Percentiles rank a stretch among this genome's conserved stretches.
These are phyloP conservation scores for Strigomonas galati DNA, from an alignment of 208 protist species.

Conservation along the genomic window DNA sequence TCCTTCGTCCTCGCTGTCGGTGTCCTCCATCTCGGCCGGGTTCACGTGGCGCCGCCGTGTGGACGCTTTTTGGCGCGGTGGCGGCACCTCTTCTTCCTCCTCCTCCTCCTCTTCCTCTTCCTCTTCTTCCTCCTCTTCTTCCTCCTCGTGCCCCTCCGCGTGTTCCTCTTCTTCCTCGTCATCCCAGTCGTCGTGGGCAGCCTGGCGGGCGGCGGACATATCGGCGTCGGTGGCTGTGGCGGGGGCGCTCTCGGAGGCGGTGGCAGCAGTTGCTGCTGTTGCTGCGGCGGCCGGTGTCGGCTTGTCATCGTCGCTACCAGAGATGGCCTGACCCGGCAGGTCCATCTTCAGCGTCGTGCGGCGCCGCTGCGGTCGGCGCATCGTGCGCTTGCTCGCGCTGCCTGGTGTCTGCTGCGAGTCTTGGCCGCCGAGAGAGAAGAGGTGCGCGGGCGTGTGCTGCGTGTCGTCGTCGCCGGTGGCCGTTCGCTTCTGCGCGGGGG, in stretches of 20 bases:
- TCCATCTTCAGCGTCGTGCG: background rate
- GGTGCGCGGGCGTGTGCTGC: background rate
- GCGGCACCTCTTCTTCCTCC: constrained; percentile 5
- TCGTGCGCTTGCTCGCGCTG: background rate
- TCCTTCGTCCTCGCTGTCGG: background rate
- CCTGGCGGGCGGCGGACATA: background rate
- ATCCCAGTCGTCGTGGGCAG: constrained; percentile 20
- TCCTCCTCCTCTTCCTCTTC: constrained; percentile 10
- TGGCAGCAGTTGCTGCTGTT: too few relatives aligned
- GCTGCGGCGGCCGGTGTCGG: too few relatives aligned
- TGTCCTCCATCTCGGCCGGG: background rate
- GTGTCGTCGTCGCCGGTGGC: background rate
- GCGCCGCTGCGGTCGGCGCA: background rate
- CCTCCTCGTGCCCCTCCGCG: constrained; percentile 17
- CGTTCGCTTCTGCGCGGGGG: background rate
- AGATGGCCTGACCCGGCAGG: background rate
- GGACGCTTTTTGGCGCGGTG: background rate
- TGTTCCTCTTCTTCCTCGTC: constrained; percentile 24
- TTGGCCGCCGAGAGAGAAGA: background rate
- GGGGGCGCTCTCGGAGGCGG: background rate
- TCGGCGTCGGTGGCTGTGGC: background rate
- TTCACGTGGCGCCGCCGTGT: background rate
- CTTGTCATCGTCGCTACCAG: background rate
- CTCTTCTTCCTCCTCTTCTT: constrained; percentile 7
- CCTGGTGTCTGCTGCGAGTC: background rate